Evolutionary conservation across 2,329 filamentous ascomycete genomes (phyloP).

Genomic region (Neofusicoccum umdonicola): DNA sequence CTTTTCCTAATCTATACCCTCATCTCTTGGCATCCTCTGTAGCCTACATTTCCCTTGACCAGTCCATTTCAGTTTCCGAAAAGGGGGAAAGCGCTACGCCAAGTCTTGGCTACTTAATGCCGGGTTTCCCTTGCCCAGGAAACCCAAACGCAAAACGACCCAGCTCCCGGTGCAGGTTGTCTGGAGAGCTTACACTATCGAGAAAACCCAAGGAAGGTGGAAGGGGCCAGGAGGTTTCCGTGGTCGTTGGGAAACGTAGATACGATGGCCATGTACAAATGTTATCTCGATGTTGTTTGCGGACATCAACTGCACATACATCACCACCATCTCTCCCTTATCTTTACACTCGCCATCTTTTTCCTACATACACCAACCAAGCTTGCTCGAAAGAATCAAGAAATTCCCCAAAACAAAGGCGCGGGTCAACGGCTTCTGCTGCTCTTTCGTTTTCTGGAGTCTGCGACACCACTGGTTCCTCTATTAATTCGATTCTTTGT

Average conservation of each 20-base stretch:
- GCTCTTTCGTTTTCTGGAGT: background rate
- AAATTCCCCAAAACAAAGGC: background rate
- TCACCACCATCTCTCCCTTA: background rate
- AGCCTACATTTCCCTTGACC: slow-evolving; percentile 5
- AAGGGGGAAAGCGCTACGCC: background rate
- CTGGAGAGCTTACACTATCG: background rate
- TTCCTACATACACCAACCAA: background rate
- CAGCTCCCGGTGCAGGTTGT: background rate
- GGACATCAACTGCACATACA: slow-evolving; percentile 5
- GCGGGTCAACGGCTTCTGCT: background rate
- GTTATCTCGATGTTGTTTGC: slow-evolving; percentile 13
- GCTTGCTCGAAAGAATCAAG: background rate
- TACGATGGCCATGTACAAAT: slow-evolving; percentile 17
- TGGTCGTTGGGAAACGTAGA: slow-evolving; percentile 12
- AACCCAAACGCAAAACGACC: background rate
- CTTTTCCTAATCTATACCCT: slow-evolving; percentile 14
- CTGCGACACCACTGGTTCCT: background rate
- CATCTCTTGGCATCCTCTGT: slow-evolving; percentile 2
- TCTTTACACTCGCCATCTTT: background rate
- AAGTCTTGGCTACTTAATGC: background rate
- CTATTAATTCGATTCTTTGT: too few relatives aligned
- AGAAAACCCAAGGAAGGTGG: background rate
- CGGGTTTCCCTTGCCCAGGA: background rate
- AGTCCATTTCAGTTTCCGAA: background rate
- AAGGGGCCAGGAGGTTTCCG: background rate